A percentile compares a stretch with the other conserved stretches of the same genome.
These are phyloP conservation scores for Cymbopogon flexuosus DNA, from an alignment of 202 grass and related monocot species.

Conservation along the genomic window DNA sequence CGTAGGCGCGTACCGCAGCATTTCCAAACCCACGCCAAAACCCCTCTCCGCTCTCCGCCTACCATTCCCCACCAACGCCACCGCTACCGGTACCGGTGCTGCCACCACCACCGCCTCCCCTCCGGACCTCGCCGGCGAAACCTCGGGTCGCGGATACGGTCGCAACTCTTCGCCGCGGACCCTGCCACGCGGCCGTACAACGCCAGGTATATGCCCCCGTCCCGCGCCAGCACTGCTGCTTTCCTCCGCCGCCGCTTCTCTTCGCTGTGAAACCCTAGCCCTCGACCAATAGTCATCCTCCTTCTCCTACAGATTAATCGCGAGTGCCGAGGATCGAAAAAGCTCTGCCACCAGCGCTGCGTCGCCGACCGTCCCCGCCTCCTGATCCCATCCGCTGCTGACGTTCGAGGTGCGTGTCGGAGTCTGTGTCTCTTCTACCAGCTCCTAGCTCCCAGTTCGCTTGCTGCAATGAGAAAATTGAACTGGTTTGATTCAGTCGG, in stretches of 20 bases:
- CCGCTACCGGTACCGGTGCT: background rate
- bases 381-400: background rate
- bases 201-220: background rate
- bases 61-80: background rate
- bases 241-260: background rate
- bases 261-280: constrained; percentile 18
- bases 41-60: background rate
- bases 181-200: background rate
- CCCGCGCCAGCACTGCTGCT: background rate
- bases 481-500: background rate
- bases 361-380: background rate
- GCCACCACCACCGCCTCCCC: background rate
- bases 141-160: background rate
- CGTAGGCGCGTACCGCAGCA: background rate
- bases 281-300: background rate
- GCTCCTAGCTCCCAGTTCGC: background rate
- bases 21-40: constrained; percentile 8
- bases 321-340: background rate
- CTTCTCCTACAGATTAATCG: background rate
- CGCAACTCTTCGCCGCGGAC: background rate
- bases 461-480: background rate
- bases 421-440: background rate
- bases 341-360: background rate
- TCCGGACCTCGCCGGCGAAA: background rate
- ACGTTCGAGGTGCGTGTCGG: constrained; percentile 2